Evolutionary conservation across 2,329 filamentous ascomycete species (phyloP), one percentile per base, ranked within the genome.

Genomic region (Zalaria sp.): DNA sequence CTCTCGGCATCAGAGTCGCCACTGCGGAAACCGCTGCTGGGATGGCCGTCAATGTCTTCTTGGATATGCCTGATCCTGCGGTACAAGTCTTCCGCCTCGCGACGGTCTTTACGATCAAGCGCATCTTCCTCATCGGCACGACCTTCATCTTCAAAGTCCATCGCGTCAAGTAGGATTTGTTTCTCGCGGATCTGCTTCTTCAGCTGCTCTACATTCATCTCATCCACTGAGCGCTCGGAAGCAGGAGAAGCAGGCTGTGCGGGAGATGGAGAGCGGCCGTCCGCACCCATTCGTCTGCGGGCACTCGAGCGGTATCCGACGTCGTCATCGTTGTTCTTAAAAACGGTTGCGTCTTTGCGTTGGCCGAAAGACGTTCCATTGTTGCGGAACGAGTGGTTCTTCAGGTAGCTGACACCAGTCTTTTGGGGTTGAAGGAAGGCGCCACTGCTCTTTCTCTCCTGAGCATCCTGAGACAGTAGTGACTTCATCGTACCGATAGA

Each of bases 391-490:
- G 91, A 98, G 52, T 93, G 89, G 42, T 77, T 88, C 65, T 98
- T 98, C 53, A 96, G 73, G 55, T 96, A 96, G 64, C 89, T 96
- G 11, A 98, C 88, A n/a, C 91, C 91, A 7, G 91, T 96, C 64
- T 86, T 88, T 58, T 96, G 91, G 3, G 91, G 89, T 46, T 96
- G 78, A 46, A 98, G 68, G 52, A 88, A 83, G 5, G 89, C 89
- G 3, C 91, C 89, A 2, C 85, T 86, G 48, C 79, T 82, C 69
- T 94, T 95, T 35, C 91, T 77, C 44, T 79, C 75, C 54, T 95
- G 86, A 0, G 91, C 93, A 63, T 96, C 89, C 54, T 89, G 78
- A 41, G 83, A 81, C 26, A 98, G 73, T 63, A 96, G 73, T 11
- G 79, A 85, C 62, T 95, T 96, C 58, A 98, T 81, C 2, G 87